phyloP scores from a whole-genome alignment of 2,329 filamentous ascomycete species.

The Verticillium albo-atrum region DNA sequence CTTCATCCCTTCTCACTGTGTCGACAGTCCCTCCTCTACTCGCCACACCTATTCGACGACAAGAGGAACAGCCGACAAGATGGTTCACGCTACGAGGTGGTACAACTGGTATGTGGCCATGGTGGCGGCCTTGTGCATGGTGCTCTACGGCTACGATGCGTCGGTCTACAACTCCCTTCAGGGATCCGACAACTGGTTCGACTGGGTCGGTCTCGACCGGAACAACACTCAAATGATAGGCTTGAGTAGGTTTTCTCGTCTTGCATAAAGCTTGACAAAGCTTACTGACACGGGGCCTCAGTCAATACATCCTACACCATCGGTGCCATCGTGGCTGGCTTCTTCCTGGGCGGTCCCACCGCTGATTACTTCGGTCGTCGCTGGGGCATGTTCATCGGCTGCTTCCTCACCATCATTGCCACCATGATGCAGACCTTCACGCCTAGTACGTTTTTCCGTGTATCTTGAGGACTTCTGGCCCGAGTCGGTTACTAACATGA shows the following conservation, averaged over 20 bases:
- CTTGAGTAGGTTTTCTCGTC: constrained; percentile 18
- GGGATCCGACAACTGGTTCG: constrained; percentile 61
- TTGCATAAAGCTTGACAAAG: not conserved
- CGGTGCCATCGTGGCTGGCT: constrained; percentile 65
- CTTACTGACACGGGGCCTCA: constrained; percentile 5
- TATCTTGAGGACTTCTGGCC: not conserved
- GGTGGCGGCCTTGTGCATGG: constrained; percentile 69
- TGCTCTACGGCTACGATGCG: constrained; percentile 70
- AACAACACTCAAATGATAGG: constrained; percentile 41
- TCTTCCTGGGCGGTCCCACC: constrained; percentile 62
- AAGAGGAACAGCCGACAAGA: constrained; percentile 19
- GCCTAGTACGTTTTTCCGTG: constrained; percentile 27
- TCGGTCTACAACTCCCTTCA: constrained; percentile 71
- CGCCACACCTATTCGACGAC: not conserved
- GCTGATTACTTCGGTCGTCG: constrained; percentile 60
- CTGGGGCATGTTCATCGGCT: constrained; percentile 61
- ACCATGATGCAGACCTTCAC: constrained; percentile 66
- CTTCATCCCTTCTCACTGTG: not conserved
- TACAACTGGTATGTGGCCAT: constrained; percentile 43
- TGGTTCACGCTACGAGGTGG: constrained; percentile 28
- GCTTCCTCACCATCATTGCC: constrained; percentile 60
- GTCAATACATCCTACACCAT: constrained; percentile 69
- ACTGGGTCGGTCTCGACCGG: constrained; percentile 52
- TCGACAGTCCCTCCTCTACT: not conserved
- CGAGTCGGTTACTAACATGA: not conserved